phyloP scores from a whole-genome alignment of 2,329 filamentous ascomycete genomes.

The Botrytis aclada region DNA sequence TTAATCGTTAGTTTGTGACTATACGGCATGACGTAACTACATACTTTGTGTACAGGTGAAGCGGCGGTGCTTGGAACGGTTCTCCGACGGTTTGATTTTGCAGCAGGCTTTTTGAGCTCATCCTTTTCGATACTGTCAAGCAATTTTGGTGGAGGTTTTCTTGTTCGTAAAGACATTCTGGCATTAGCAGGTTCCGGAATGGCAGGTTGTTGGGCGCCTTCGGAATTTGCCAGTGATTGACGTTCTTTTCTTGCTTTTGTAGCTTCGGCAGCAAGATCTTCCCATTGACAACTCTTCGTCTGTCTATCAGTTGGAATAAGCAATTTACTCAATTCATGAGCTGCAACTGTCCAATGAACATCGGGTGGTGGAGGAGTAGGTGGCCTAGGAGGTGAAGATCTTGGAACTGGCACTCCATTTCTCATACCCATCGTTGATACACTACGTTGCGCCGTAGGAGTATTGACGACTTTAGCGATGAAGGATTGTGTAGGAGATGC shows the following conservation, averaged over 20 bases:
- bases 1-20: neutral
- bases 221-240: constrained; percentile 49
- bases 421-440: constrained; percentile 51
- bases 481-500: constrained; percentile 87
- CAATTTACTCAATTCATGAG: constrained; percentile 76
- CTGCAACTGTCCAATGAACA: constrained; percentile 81
- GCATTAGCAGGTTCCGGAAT: constrained; percentile 42
- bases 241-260: constrained; percentile 62
- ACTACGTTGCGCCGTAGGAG: constrained; percentile 62
- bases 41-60: constrained; percentile 46
- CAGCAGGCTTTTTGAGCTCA: constrained; percentile 40
- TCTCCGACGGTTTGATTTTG: constrained; percentile 51
- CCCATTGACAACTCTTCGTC: constrained; percentile 70
- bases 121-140: constrained; percentile 53
- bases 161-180: constrained; percentile 72
- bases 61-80: constrained; percentile 56
- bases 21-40: neutral
- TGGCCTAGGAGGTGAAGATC: constrained; percentile 42
- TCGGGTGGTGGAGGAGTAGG: constrained; percentile 72
- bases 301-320: constrained; percentile 75
- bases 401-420: constrained; percentile 39
- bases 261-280: constrained; percentile 73
- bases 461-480: constrained; percentile 67
- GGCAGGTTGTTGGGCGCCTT: constrained; percentile 33
- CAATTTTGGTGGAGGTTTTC: constrained; percentile 55